phyloP scores from a whole-genome alignment of 164 flowering plant species.

The Platanus orientalis region DNA sequence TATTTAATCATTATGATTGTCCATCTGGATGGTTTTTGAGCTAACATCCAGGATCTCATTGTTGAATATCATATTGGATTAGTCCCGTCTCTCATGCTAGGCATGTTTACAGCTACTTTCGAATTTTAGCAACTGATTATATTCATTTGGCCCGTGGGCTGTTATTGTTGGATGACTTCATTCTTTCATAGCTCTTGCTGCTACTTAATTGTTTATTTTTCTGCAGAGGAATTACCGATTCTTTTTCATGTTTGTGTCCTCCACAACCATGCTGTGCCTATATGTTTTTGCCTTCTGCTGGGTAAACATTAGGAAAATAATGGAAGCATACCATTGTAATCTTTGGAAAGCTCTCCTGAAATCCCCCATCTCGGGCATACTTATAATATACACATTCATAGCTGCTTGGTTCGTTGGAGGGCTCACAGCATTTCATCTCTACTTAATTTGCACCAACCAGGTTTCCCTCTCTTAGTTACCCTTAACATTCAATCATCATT shows the following conservation, averaged over 20 bases:
- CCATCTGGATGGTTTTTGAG: too few relatives aligned
- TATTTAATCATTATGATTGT: too few relatives aligned
- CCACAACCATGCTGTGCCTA: constrained; percentile 58
- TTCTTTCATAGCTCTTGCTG: background rate
- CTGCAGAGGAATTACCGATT: constrained; percentile 73
- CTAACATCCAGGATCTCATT: too few relatives aligned
- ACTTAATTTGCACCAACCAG: constrained; percentile 68
- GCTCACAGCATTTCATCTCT: constrained; percentile 65
- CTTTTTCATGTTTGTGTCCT: constrained; percentile 74
- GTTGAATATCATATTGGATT: background rate
- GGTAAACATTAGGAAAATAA: constrained; percentile 44
- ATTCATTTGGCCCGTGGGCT: background rate
- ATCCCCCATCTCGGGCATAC: constrained; percentile 52
- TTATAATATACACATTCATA: constrained; percentile 58
- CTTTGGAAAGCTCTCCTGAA: constrained; percentile 51
- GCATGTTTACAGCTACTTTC: too few relatives aligned
- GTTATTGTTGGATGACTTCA: too few relatives aligned
- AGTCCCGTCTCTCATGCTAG: too few relatives aligned
- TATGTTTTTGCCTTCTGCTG: constrained; percentile 67
- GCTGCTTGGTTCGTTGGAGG: constrained; percentile 85
- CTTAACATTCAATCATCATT: background rate
- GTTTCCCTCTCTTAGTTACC: constrained; percentile 16
- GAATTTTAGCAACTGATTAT: background rate
- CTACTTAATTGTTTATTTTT: background rate
- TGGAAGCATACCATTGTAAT: constrained; percentile 26